Percentiles rank a stretch among this genome's conserved stretches.
Conservation (phyloP, 148 eudicot genomes). For the Spergularia bocconei region DNA sequence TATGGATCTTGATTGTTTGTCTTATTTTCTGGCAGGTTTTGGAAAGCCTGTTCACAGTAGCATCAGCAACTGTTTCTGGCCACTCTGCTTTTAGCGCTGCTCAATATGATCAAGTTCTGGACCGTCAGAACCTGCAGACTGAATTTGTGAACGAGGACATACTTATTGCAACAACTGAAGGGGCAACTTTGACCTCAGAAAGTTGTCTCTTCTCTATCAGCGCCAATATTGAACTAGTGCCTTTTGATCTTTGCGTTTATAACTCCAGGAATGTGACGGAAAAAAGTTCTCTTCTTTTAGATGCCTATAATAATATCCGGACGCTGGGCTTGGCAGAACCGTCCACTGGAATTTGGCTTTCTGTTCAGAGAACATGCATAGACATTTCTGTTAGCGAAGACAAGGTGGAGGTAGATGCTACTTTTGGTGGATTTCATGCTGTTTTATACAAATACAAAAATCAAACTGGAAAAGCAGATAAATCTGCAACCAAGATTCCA, state of each 20-base stretch:
- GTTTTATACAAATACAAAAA: conserved; percentile 37
- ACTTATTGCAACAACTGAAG: conserved; percentile 22
- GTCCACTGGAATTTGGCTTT: conserved; percentile 55
- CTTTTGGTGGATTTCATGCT: conserved; percentile 39
- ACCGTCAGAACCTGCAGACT: conserved; percentile 25
- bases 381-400: conserved; percentile 39
- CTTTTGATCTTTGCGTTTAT: conserved; percentile 52
- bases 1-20: conserved; percentile 9
- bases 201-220: conserved; percentile 30
- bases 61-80: conserved; percentile 23
- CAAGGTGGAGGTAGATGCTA: conserved; percentile 41
- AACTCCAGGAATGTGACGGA: conserved; percentile 46
- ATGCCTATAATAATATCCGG: conserved; percentile 23
- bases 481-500: conserved; percentile 34
- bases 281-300: conserved; percentile 28
- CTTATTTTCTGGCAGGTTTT: conserved; percentile 46
- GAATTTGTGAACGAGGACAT: conserved; percentile 31
- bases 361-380: conserved; percentile 33
- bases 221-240: conserved; percentile 45
- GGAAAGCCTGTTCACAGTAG: conserved; percentile 36
- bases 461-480: conserved; percentile 40
- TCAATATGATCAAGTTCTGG: conserved; percentile 28
- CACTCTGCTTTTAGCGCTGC: conserved; percentile 30
- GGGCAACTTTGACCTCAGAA: conserved; percentile 23
- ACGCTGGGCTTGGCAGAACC: conserved; percentile 39